A percentile compares a stretch with the other conserved stretches of the same genome.
Conservation (phyloP, 176 grass and related monocot genomes). For the Urochloa ruziziensis region DNA sequence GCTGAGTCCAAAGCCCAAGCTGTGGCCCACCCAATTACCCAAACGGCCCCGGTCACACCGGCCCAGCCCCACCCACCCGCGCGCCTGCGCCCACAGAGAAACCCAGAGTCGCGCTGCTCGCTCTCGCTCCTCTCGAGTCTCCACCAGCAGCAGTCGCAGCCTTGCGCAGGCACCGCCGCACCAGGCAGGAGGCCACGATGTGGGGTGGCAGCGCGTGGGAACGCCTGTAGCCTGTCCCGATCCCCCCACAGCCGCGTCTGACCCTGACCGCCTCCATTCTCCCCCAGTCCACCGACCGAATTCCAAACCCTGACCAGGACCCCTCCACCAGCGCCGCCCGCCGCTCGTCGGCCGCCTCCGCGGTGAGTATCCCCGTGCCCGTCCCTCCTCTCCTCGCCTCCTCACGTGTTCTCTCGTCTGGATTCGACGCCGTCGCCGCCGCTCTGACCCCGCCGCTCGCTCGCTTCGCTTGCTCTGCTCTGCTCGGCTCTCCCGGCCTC, state of each 20-base stretch:
- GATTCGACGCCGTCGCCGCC: not conserved
- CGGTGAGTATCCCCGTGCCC: not conserved
- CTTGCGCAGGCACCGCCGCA: too few relatives aligned
- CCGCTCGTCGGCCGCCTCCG: slow-evolving; percentile 4
- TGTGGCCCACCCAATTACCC: not conserved
- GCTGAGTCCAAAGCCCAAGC: not conserved
- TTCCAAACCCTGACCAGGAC: not conserved
- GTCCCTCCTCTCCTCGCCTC: not conserved
- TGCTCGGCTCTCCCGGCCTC: not conserved
- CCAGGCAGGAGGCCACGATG: not conserved
- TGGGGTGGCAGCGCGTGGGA: not conserved
- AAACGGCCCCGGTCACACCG: not conserved
- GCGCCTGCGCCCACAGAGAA: not conserved
- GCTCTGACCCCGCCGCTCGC: not conserved
- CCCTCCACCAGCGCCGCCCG: not conserved
- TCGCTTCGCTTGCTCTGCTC: too few relatives aligned
- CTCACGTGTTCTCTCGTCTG: not conserved
- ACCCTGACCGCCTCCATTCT: not conserved
- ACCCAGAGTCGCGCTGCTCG: not conserved
- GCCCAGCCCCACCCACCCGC: not conserved
- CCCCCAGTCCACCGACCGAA: not conserved
- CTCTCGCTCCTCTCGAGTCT: not conserved
- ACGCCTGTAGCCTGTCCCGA: not conserved
- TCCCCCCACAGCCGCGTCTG: not conserved
- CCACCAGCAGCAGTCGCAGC: not conserved